Evolutionary conservation across 768 basidiomycete species (phyloP).

Genomic region (Pholiota molesta): DNA sequence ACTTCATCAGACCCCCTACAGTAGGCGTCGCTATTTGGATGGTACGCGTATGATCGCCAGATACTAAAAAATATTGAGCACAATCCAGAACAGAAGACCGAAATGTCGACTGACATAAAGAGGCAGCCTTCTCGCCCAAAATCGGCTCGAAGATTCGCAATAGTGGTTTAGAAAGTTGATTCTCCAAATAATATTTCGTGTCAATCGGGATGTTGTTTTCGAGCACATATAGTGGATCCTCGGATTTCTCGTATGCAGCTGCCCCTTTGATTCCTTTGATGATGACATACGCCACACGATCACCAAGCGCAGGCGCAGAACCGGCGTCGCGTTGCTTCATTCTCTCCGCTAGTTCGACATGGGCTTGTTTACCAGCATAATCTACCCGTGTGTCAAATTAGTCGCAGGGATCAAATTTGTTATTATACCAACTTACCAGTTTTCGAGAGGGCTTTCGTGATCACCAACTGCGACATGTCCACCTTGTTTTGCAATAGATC

Average conservation of each 20-base stretch:
- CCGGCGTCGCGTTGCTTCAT: constrained; percentile 98
- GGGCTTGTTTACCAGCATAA: constrained; percentile 94
- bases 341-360: constrained; percentile 92
- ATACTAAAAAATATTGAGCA: constrained; percentile 54
- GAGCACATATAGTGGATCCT: constrained; percentile 95
- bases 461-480: constrained; percentile 99
- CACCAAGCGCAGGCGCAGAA: constrained; percentile 96
- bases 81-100: neutral
- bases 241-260: constrained; percentile 97
- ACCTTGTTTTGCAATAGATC: constrained; percentile 96
- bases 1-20: constrained; percentile 97
- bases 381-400: constrained; percentile 45
- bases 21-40: constrained; percentile 98
- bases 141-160: constrained; percentile 99
- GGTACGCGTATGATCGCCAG: constrained; percentile 93
- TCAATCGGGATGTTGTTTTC: constrained; percentile 99
- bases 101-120: constrained; percentile 54
- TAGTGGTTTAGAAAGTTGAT: constrained; percentile 95
- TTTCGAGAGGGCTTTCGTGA: constrained; percentile 96
- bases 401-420: neutral
- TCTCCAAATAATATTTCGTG: constrained; percentile 97
- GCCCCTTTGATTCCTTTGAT: constrained; percentile 97
- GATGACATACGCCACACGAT: constrained; percentile 99
- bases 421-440: constrained; percentile 50
- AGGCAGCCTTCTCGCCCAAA: constrained; percentile 87